These are phyloP conservation scores for Cruciata laevipes DNA, from an alignment of 257 asterid species.

Conservation along the genomic window DNA sequence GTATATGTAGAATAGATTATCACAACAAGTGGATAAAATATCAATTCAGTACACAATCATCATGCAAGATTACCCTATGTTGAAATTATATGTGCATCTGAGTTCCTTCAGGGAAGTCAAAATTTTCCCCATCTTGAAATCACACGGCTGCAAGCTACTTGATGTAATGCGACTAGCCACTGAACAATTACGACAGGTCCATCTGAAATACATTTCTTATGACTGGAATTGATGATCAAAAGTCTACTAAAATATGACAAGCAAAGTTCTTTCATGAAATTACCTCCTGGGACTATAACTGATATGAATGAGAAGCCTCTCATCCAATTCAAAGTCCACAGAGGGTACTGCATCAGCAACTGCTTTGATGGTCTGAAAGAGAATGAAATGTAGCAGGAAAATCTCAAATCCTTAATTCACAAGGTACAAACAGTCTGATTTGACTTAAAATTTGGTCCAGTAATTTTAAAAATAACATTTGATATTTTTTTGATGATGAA, in stretches of 20 bases:
- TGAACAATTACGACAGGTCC: slow-evolving; percentile 87
- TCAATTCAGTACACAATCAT: neutral
- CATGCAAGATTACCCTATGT: slow-evolving; percentile 42
- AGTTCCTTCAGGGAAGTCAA: slow-evolving; percentile 70
- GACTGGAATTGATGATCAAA: slow-evolving; percentile 11
- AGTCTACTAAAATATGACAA: slow-evolving; percentile 1
- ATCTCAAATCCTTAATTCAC: neutral
- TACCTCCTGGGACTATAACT: slow-evolving; percentile 92
- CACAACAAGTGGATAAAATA: neutral
- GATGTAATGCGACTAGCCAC: slow-evolving; percentile 63
- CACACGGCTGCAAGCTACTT: slow-evolving; percentile 77
- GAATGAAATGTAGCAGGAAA: slow-evolving; percentile 5
- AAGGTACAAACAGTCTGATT: neutral
- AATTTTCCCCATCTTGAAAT: slow-evolving; percentile 86
- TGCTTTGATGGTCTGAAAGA: slow-evolving; percentile 65
- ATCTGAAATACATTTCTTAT: slow-evolving; percentile 39
- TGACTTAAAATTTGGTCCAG: neutral
- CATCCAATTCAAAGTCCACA: slow-evolving; percentile 48
- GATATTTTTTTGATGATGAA: neutral
- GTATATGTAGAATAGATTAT: neutral
- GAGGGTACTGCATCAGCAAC: slow-evolving; percentile 68
- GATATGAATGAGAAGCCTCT: slow-evolving; percentile 74
- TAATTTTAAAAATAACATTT: neutral
- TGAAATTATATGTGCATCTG: slow-evolving; percentile 74
- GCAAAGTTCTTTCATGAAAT: slow-evolving; percentile 13